These are phyloP conservation scores for Porodaedalea pini DNA, from an alignment of 1,284 basidiomycete genomes.

Conservation along the genomic window DNA sequence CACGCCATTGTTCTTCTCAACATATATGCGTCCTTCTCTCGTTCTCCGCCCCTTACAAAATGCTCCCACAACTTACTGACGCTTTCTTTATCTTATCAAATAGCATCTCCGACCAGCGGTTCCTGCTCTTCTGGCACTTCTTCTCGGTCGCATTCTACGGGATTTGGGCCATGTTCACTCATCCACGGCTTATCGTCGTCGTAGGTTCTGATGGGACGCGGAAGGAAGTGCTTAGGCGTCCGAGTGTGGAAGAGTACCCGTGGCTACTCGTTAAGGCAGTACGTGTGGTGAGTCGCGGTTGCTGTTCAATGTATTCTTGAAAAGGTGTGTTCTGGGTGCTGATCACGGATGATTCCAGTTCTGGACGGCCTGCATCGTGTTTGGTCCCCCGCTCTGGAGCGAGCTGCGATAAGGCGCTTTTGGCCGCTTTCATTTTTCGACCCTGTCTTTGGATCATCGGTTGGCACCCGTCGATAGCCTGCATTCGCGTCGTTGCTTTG, in stretches of 20 bases:
- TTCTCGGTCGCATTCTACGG: conserved; percentile 94
- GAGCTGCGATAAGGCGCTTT: conserved; percentile 46
- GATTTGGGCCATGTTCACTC: conserved; percentile 82
- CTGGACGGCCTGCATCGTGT: conserved; percentile 84
- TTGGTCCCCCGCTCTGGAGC: conserved; percentile 83
- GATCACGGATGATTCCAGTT: conserved; percentile 47
- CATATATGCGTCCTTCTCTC: background rate
- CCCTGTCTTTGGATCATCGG: background rate
- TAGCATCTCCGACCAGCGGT: conserved; percentile 70
- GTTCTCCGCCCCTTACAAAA: background rate
- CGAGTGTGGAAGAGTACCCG: conserved; percentile 59
- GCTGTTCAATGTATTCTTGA: no score
- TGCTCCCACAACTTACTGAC: background rate
- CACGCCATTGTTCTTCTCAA: conserved; percentile 19
- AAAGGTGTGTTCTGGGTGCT: conserved; percentile 4
- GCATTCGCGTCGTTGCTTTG: background rate
- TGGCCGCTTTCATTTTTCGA: background rate
- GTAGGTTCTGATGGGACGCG: conserved; percentile 27
- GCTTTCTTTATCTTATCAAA: conserved; percentile 2
- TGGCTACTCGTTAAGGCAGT: conserved; percentile 49
- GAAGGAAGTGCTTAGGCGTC: conserved; percentile 37
- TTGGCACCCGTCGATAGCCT: background rate
- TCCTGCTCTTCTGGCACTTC: conserved; percentile 87
- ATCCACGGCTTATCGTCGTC: conserved; percentile 43
- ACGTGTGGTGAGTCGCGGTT: conserved; percentile 49